These are phyloP conservation scores for Penstemon eatonii DNA, from an alignment of 257 asterid genomes.

Conservation along the genomic window DNA sequence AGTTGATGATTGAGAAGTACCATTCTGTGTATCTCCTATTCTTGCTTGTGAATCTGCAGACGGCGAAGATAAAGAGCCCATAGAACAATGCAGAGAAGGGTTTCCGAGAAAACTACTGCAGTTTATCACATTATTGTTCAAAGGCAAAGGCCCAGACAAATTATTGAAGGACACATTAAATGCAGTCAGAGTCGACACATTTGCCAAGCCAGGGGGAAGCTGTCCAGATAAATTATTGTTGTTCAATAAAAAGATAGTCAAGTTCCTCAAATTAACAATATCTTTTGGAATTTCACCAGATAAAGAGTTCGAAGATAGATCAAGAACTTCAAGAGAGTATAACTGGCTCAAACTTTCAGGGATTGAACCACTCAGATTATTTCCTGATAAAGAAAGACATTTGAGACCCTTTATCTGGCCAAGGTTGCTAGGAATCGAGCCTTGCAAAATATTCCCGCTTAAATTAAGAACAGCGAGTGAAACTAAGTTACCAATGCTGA, in stretches of 20 bases:
- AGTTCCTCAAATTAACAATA: slow-evolving; percentile 58
- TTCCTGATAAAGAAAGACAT: slow-evolving; percentile 66
- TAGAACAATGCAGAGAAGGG: slow-evolving; percentile 61
- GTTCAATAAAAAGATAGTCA: slow-evolving; percentile 62
- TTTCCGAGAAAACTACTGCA: slow-evolving; percentile 79
- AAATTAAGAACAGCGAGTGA: slow-evolving; percentile 64
- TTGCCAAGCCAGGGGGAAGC: slow-evolving; percentile 59
- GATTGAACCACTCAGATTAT: slow-evolving; percentile 65
- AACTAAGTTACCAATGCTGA: slow-evolving; percentile 49
- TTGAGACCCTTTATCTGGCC: slow-evolving; percentile 60
- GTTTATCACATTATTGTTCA: slow-evolving; percentile 43
- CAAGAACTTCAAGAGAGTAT: slow-evolving; percentile 59
- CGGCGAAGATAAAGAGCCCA: slow-evolving; percentile 50
- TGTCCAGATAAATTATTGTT: slow-evolving; percentile 74
- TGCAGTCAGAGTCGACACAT: slow-evolving; percentile 45
- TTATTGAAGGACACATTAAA: slow-evolving; percentile 83
- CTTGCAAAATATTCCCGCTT: slow-evolving; percentile 66
- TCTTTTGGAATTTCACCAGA: slow-evolving; percentile 74
- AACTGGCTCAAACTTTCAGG: slow-evolving; percentile 68
- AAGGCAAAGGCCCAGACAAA: slow-evolving; percentile 70
- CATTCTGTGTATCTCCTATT: slow-evolving; percentile 38
- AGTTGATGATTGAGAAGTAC: slow-evolving; percentile 40
- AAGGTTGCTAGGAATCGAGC: slow-evolving; percentile 64
- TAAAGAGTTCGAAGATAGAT: slow-evolving; percentile 66
- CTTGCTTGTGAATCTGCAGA: slow-evolving; percentile 53